These are phyloP conservation scores for Globisporangium emineosum DNA, from an alignment of 352 stramenopile genomes.

Conservation along the genomic window DNA sequence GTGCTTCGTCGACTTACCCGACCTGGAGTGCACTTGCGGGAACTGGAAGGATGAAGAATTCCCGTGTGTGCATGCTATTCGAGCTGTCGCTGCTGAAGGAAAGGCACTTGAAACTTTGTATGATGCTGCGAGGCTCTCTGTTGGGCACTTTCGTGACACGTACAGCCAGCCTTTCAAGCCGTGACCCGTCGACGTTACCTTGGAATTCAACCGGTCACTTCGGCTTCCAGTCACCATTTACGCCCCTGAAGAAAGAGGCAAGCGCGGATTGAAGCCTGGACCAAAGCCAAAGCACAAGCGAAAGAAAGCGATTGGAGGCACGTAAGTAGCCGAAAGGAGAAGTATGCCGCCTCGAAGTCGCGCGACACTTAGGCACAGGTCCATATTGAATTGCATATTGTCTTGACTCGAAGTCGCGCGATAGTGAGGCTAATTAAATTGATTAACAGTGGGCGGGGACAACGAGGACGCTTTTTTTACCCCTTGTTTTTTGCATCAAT, in stretches of 20 bases:
- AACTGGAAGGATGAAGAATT: neutral
- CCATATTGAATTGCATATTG: too few species aligned
- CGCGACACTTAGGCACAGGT: too few species aligned
- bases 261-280: neutral
- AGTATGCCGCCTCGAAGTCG: too few species aligned
- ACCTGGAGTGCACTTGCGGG: neutral
- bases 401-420: too few species aligned
- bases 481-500: too few species aligned
- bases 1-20: neutral
- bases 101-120: neutral
- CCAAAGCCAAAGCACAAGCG: conserved; percentile 6
- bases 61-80: conserved; percentile 1
- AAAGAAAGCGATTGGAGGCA: too few species aligned
- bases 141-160: neutral
- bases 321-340: too few species aligned
- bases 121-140: neutral
- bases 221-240: neutral
- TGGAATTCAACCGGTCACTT: neutral
- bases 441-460: too few species aligned
- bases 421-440: too few species aligned
- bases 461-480: too few species aligned
- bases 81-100: neutral
- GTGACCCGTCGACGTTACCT: neutral
- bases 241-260: neutral
- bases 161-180: neutral